Evolutionary conservation across 495 filamentous ascomycete species (phyloP).

Genomic region (Durotheca rogersii): DNA sequence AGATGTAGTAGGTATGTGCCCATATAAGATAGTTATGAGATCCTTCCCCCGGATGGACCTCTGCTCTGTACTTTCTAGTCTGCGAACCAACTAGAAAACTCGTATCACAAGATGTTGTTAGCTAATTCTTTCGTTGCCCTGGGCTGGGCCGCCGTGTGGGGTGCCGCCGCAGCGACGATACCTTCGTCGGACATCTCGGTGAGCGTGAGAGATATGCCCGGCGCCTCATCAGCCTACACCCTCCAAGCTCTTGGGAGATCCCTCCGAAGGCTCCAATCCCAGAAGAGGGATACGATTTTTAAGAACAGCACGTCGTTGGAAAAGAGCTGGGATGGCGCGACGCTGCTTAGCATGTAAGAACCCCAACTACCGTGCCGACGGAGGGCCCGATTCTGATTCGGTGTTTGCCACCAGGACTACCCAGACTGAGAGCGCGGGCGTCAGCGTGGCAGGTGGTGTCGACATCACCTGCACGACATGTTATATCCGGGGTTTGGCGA

Average conservation of each 20-base stretch:
- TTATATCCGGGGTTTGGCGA: conserved; percentile 52
- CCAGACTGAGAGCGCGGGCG: conserved; percentile 1
- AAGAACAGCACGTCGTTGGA: conserved; percentile 44
- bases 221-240: conserved; percentile 19
- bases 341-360: conserved; percentile 37
- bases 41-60: neutral
- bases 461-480: conserved; percentile 52
- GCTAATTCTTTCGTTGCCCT: conserved; percentile 1
- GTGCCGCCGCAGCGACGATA: conserved; percentile 11
- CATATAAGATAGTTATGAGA: neutral
- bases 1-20: conserved; percentile 10
- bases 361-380: neutral
- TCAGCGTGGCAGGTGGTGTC: conserved; percentile 23
- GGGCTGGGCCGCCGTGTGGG: conserved; percentile 8
- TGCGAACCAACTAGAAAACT: neutral
- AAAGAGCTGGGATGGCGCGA: conserved; percentile 44
- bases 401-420: conserved; percentile 7
- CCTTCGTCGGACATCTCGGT: conserved; percentile 9
- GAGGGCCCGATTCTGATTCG: too few species aligned
- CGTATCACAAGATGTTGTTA: conserved; percentile 17
- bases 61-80: neutral
- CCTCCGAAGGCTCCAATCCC: conserved; percentile 8
- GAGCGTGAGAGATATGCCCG: conserved; percentile 12
- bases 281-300: conserved; percentile 12
- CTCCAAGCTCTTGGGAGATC: conserved; percentile 18